Base-by-base conservation (phyloP, 1,139 yeast species). In the Geotrichum klebahnii region DNA sequence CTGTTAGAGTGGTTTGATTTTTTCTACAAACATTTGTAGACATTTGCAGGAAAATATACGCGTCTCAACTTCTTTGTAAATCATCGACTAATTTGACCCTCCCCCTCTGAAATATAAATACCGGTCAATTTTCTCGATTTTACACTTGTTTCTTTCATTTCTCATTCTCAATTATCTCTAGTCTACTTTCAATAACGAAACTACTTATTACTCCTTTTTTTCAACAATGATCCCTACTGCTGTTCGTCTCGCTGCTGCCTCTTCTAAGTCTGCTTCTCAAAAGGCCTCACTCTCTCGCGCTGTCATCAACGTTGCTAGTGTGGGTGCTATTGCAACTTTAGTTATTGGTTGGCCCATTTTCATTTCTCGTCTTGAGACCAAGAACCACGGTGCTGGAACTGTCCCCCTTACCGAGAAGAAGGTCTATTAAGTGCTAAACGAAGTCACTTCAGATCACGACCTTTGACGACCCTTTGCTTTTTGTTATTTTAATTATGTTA, bases 301-400 rank as follows among this genome's bases (percentile, higher is more conserved):
- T 16, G 31, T 41, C 24, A 38, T 38, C 41, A 48, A 48, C 32
- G 29, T 42, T 23, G 48, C 48, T 32, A 38, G 44, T 23, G 28
- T 48, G 14, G 48, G 51, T 14, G 51, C 51, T 26, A 29, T 42
- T 17, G 51, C 32, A 12, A 36, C 39, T 17, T 36, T 45, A n/a
- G 33, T 49, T 31, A 35, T 44, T 31, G 54, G 51, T 42, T 46
- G 46, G 45, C 50, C 50, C 24, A 19, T 26, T 14, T 31, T 48
- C 16, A 46, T 48, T 33, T 17, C 32, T 23, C 20, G 29, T 20
- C 43, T 48, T 17, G 50, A 48, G 16, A 36, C 39, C 17, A 48
- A 48, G 32, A 48, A 48, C 41, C 38, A 38, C 26, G 47, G 51
- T 19, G 51, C 51, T 20, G 51, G 51, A 6, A 48, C 51, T 40